Base-by-base conservation (phyloP, 192 early-diverging fungal species). In the Thamnidium elegans region DNA sequence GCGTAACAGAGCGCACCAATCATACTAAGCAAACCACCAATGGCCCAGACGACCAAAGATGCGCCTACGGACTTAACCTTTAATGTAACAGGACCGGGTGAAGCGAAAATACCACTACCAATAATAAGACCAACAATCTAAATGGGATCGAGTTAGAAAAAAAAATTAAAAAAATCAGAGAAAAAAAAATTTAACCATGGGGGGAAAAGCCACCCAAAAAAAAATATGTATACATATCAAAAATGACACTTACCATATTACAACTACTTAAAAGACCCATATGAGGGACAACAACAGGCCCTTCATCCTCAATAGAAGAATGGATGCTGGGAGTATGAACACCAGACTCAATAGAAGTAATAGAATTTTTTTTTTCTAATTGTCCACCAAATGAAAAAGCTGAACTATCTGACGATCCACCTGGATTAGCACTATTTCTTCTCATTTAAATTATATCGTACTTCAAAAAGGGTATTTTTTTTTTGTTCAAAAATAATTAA, bases 1-100 rank as follows among this genome's bases (percentile, higher is more conserved):
- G 91, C 88, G 67, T 95, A 97, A 62, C 89, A 90, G 7, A 90
- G 70, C 0, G 87, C 87, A 34, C 95, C 95, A 11, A 85, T 82
- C 63, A 90, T 86, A 3, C 92, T 87, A 42, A 92, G 74, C 14
- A 92, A 46, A 7, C 84, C 89, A 58, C 87, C 87, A 3, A 89
- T 52, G 15, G 78, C 76, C 90, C 90, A 92, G 31, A 92, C 76
- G 50, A 90, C 66, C 9, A 92, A 73, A 10, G 89, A 81, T 67
- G 85, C 80, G 0, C 84, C 84, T 7, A 88, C 84, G 11, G 88
- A 83, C 43, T 86, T 86, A 0, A 83, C 82, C 34, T 69, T 71
- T 15, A 74, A 63, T 46, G 86, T 69, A n/a, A 90, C 84, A 17
- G 87, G 83, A 0, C 87, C 89, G 3, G 90, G 90, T 0, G 90